These are phyloP conservation scores for Xanthoparmelia taractica DNA, from an alignment of 495 filamentous ascomycete species.

Conservation along the genomic window DNA sequence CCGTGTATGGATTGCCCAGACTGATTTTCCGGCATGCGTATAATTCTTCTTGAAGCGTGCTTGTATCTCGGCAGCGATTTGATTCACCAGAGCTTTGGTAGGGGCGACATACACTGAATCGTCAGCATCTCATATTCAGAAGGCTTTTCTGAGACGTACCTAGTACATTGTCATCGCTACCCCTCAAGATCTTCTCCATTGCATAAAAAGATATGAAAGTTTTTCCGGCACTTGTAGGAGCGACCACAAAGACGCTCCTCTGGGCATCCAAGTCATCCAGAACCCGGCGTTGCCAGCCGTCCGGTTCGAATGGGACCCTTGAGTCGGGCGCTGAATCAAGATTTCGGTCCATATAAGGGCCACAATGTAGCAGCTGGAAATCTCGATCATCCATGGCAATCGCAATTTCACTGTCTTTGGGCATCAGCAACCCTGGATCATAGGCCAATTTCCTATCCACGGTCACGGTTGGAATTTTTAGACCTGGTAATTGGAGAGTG, in stretches of 20 bases:
- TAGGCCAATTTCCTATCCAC: slow-evolving; percentile 35
- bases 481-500: slow-evolving; percentile 29
- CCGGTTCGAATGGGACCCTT: slow-evolving; percentile 62
- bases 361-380: slow-evolving; percentile 61
- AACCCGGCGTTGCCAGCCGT: slow-evolving; percentile 67
- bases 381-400: slow-evolving; percentile 33
- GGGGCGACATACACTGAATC: slow-evolving; percentile 62
- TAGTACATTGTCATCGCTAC: slow-evolving; percentile 57
- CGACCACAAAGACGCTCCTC: slow-evolving; percentile 64
- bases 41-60: slow-evolving; percentile 59
- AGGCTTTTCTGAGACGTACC: neutral
- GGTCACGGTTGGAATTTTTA: slow-evolving; percentile 17
- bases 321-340: slow-evolving; percentile 59
- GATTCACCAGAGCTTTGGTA: slow-evolving; percentile 76
- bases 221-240: slow-evolving; percentile 65
- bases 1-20: slow-evolving; percentile 74
- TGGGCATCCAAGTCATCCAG: slow-evolving; percentile 63
- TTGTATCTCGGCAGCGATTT: slow-evolving; percentile 51
- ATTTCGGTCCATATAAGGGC: slow-evolving; percentile 64
- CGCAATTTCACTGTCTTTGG: slow-evolving; percentile 17
- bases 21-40: slow-evolving; percentile 49
- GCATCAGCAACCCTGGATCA: slow-evolving; percentile 27
- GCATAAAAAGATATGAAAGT: slow-evolving; percentile 67
- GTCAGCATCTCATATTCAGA: neutral
- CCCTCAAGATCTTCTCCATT: slow-evolving; percentile 64